Evolutionary conservation across 164 flowering plant species (phyloP), one percentile per base, ranked within the genome.

Genomic region (Stephania yunnanensis): DNA sequence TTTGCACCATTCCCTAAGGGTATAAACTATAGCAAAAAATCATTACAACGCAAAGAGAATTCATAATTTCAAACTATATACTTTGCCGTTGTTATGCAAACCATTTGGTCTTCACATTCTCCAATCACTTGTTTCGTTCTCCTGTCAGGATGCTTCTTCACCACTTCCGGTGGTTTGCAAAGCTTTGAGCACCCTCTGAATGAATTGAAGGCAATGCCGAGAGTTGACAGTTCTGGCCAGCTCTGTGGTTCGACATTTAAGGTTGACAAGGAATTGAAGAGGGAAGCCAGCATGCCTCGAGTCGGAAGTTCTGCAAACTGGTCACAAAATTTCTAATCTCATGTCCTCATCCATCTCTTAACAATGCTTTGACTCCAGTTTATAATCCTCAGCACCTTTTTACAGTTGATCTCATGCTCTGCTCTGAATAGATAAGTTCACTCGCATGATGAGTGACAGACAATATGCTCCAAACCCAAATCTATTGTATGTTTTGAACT

Each of bases 1-100:
- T 93, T 86, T 85, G 98, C 98, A 17, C 98, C 97, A 67, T 96
- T 91, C 66, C 99, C 99, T n/a, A 89, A 96, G 91, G 98, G 99
- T 96, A 83, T 61, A 42, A 12, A 13, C 5, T 25, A 36, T 19
- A 25, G 10, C 7, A 7, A 31, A 69, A 25, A 25, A 25, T 25
- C 12, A 36, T 25, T 11, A 67, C 13, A 36, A 17, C 22, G 10
- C 11, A 25, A 30, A 42, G 15, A 44, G 25, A 69, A 19, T 36
- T 36, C 42, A 36, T 36, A 36, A 36, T 36, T 36, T 36, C 42
- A 36, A 36, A 36, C 42, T 36, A 36, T 36, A 36, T 36, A 36
- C 42, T 36, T 36, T 36, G 1, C 66, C 66, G 4, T 20, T 13
- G 52, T 42, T 42, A 10, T 61, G 66, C 66, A 19, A 61, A 61